Conservation (phyloP, 441 rosid species). For the Daphne laureola region DNA sequence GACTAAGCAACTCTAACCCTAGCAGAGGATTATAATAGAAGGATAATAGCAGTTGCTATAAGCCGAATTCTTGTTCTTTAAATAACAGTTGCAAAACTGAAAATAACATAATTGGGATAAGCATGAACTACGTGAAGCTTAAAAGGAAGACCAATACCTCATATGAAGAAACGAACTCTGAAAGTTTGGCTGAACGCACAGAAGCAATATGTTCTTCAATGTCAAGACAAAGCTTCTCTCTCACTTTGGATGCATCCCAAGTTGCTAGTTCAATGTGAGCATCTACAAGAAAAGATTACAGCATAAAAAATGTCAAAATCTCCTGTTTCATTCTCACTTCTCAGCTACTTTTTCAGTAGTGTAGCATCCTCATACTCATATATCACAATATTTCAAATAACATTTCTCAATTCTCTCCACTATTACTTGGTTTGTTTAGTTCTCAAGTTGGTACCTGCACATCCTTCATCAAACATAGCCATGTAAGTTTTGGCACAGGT, state of each 20-base stretch:
- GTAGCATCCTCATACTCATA: too few relatives aligned
- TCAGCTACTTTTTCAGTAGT: too few relatives aligned
- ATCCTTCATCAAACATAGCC: conserved; percentile 55
- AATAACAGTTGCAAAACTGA: background rate
- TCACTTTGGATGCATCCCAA: conserved; percentile 68
- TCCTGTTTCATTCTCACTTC: too few relatives aligned
- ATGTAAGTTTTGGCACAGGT: conserved; percentile 41
- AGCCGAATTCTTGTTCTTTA: too few relatives aligned
- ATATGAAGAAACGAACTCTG: conserved; percentile 53
- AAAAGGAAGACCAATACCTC: conserved; percentile 37
- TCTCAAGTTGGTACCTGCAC: conserved; percentile 41
- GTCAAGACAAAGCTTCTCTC: conserved; percentile 67
- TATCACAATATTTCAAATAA: too few relatives aligned
- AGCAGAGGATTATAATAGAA: too few relatives aligned
- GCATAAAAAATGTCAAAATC: too few relatives aligned
- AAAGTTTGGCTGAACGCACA: conserved; percentile 68
- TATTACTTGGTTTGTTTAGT: too few relatives aligned
- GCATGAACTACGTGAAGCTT: too few relatives aligned
- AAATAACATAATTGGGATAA: background rate
- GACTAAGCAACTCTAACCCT: too few relatives aligned
- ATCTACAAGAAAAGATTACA: conserved; percentile 34
- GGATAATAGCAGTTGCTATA: too few relatives aligned
- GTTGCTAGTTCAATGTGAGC: conserved; percentile 72
- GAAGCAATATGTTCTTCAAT: conserved; percentile 73
- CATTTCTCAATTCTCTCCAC: too few relatives aligned